Evolutionary conservation across 2,329 filamentous ascomycete genomes (phyloP).

Genomic region (Colletotrichum tabaci): DNA sequence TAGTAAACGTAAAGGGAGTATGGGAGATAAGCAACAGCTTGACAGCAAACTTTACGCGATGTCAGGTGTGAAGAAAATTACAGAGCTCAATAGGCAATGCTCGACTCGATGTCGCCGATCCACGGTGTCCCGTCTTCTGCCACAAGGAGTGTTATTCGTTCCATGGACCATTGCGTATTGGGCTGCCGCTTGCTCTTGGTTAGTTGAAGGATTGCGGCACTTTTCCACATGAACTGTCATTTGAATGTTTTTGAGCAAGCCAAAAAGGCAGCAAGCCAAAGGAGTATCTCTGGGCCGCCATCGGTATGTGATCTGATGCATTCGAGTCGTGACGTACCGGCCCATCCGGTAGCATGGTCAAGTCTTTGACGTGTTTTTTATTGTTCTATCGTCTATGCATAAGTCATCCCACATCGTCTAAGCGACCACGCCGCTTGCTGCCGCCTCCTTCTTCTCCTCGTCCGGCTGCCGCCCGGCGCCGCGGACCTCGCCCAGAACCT

Average conservation of each 20-base stretch:
- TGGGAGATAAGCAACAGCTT: background rate
- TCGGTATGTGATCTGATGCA: background rate
- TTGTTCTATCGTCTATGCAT: constrained; percentile 33
- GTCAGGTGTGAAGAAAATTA: background rate
- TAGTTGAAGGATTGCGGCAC: too few species aligned
- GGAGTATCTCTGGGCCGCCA: background rate
- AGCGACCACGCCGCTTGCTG: constrained; percentile 55
- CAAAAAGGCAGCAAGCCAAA: background rate
- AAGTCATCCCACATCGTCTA: constrained; percentile 45
- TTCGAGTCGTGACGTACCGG: background rate
- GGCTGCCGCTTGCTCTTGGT: too few species aligned
- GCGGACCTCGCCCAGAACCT: constrained; percentile 62
- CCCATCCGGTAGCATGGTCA: background rate
- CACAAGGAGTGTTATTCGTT: background rate
- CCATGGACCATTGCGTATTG: too few species aligned
- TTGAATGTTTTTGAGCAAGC: too few species aligned
- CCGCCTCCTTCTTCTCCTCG: constrained; percentile 55
- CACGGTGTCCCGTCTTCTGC: background rate
- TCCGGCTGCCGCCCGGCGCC: constrained; percentile 47
- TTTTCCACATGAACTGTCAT: too few species aligned
- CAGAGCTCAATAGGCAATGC: background rate
- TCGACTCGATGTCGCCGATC: too few species aligned
- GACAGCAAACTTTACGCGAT: background rate
- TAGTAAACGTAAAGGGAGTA: background rate
- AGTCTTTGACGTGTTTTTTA: constrained; percentile 1